Evolutionary conservation across 805 yeast species (phyloP), one percentile per base, ranked within the genome.

Genomic region (Kodamaea jinghongensis): DNA sequence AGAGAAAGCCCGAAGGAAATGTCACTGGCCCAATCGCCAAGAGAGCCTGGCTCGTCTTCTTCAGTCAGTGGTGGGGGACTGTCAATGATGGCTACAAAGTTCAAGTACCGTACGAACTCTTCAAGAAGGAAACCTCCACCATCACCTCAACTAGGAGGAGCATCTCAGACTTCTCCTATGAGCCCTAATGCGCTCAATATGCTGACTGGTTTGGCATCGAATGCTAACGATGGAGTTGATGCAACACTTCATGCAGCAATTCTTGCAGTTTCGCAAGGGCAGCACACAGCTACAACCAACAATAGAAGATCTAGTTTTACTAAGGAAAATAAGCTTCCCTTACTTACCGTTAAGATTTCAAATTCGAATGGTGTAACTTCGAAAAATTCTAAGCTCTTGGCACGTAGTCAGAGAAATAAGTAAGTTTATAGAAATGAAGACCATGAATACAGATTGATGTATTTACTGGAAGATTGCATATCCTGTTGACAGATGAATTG

Each of bases 341-440:
- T 36, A 13, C 20, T 39, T 9, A 29, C 41, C 1, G 43, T 37
- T 1, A 32, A 37, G 30, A n/a, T 37, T 6, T 17, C 34, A 4
- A 26, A 37, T 28, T 31, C 36, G 6, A 32, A 22, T 7, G 34
- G 61, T 53, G 69, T 79, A 14, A 78, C 84, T 2, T 64, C 79
- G 11, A 65, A 74, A 74, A 80, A 78, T 54, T 81, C 86, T 4
- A 77, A 76, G 50, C 65, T 82, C 34, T 58, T 81, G 42, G 81
- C 85, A 4, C 61, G 86, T 51, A 74, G 79, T 37, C 65, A 68
- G 15, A 60, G 79, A 37, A 37, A 31, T 9, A 37, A 37, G 31
- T 37, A 26, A 25, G 23, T 20, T 20, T 20, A 20, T 20, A 20
- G 23, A 20, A 20, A 20, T 20, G 23, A 20, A 20, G 23, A 20